Base-by-base conservation (phyloP, 2,329 filamentous ascomycete species). In the Fusarium chlamydosporum region DNA sequence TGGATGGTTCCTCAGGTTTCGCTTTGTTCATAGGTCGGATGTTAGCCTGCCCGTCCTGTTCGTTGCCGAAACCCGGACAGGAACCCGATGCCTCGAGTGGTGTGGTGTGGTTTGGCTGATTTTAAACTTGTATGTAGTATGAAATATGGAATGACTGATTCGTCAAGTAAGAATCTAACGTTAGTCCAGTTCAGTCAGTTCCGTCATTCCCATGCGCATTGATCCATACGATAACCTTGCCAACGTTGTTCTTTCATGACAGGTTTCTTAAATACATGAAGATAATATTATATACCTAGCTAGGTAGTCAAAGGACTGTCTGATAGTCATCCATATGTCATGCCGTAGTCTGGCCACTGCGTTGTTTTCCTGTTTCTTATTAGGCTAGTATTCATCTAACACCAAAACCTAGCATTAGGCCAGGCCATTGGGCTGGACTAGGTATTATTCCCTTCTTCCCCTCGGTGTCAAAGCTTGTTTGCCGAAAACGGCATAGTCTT, bases 401-500 rank as follows among this genome's bases (percentile, higher is more conserved):
- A 31, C 31, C 40, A 43, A 52, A 45, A 40, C 40, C 20, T 20
- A 26, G 13, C 26, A 34, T 42, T 41, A 29, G 10, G 29, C 10
- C 10, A 29, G 27, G 27, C 23, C 23, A 23, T 43, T 29, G 41
- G 41, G 40, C 20, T 42, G 35, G 37, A 20, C 40, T 45, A n/a
- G n/a, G n/a, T n/a, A n/a, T n/a, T n/a, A 16, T 45, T 45, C 27
- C 42, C 29, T 29, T 29, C 29, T 43, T n/a, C 48, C n/a, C 35
- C 33, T 42, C 42, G 27, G 15, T 29, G 45, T 27, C 29, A 45
- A 63, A 67, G 47, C 47, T 67, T 69, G 33, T 51, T 63, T 66
- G 27, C 61, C 58, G 33, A 50, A 67, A 69, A 20, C 31, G 61
- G 66, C 31, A 43, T 69, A 68, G 66, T 54, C 11, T 41, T 20